Conservation (phyloP, 257 asterid species). For the Solanum verrucosum region DNA sequence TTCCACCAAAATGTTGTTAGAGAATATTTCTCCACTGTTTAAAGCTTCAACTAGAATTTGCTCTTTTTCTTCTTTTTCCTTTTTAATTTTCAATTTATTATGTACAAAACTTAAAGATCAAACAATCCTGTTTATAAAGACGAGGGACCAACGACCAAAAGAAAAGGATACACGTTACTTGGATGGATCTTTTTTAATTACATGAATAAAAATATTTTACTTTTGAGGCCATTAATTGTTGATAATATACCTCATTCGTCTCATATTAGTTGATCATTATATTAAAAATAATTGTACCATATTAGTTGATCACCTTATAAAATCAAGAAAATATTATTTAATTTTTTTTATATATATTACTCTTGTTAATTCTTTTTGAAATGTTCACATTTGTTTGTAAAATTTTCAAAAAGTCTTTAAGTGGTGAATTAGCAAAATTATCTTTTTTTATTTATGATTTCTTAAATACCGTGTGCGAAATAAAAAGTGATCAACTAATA, state of each 20-base stretch:
- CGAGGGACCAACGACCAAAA: background rate
- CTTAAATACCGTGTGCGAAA: fast-evolving
- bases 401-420: too few relatives aligned
- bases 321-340: too few relatives aligned
- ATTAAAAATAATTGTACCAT: too few relatives aligned
- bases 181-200: background rate
- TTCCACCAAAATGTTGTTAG: background rate
- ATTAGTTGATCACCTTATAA: too few relatives aligned
- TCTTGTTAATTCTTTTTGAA: too few relatives aligned
- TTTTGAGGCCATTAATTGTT: background rate
- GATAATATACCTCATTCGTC: fast-evolving
- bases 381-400: too few relatives aligned
- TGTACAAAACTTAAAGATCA: background rate
- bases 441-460: too few relatives aligned
- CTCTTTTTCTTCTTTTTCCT: background rate
- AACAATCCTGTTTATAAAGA: background rate
- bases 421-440: too few relatives aligned
- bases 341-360: too few relatives aligned
- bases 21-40: background rate
- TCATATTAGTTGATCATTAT: too few relatives aligned
- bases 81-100: background rate
- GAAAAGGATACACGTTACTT: background rate
- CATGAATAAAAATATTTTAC: background rate
- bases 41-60: background rate
- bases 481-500: too few relatives aligned